Evolutionary conservation across 2,329 filamentous ascomycete genomes (phyloP), one percentile per base, ranked within the genome.

Genomic region (Exophiala aquamarina): DNA sequence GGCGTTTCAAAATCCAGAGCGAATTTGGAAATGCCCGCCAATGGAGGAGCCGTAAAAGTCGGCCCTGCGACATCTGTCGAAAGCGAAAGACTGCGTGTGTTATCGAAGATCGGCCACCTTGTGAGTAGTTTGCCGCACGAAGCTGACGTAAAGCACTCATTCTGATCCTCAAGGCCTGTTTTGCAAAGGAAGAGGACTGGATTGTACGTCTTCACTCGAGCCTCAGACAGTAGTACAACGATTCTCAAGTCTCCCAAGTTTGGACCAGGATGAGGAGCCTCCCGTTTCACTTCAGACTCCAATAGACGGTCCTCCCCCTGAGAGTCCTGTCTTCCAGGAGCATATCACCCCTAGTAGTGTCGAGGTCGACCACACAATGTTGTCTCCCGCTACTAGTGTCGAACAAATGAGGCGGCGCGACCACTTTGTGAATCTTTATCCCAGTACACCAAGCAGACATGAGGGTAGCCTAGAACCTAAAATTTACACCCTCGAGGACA

Each of bases 81-180:
- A 62, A 62, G 37, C 63, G 72, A 14, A 75, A 74, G 60, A 73
- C 71, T 33, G 72, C 70, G n/a, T 75, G 72, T 55, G 66, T 74
- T 6, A 74, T 75, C 44, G 65, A 69, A 21, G 62, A 62, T 9
- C 61, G 66, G 47, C 71, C 71, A 41, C 72, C 71, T 47, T 74
- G 72, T 75, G 64, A 61, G 70, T 56, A 23, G 34, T 9, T 29
- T 26, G 23, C 47, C 14, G 28, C 40, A 23, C 23, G 13, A 17
- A 38, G 36, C 23, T 46, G 13, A 38, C 38, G 17, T 9, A 15
- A 33, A 31, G 19, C 15, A 19, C n/a, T 21, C 36, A 46, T 14
- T 47, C 19, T 20, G n/a, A 13, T 4, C 21, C 28, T 14, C 20
- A 47, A 63, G 61, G 61, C 47, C 47, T 60, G 19, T 61, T 62